Base-by-base conservation (phyloP, 2,329 filamentous ascomycete genomes). In the Aspergillus oerlinghausenensis region DNA sequence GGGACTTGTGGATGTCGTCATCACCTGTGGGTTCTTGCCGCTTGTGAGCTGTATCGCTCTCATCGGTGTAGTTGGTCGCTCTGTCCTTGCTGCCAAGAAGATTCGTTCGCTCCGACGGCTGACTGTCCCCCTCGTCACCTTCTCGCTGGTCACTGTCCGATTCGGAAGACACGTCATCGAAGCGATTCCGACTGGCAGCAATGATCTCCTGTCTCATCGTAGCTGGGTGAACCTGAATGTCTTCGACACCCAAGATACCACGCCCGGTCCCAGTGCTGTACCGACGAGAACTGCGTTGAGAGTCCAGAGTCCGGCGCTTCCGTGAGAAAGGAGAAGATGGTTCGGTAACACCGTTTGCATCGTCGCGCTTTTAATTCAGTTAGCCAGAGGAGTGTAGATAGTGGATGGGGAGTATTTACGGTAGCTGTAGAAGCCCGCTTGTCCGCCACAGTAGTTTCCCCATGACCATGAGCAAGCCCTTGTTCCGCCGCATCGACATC, bases 141-240 rank as follows among this genome's bases (percentile, higher is more conserved):
- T 82, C 82, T 8, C 54, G 55, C 56, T 80, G 83, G 29, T 84
- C 85, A 51, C 80, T 78, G 26, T 83, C 82, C 3, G 84, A 80
- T 17, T 82, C 81, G 1, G 79, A 75, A n/a, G 62, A 77, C 19
- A 79, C 73, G 4, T 79, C 82, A 42, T 84, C 84, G 49, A 86
- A 78, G 51, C 83, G 82, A 57, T 84, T 87, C 25, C 84, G 83
- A 58, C 86, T 88, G n/a, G 90, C 90, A 40, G 88, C 87, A 63
- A 97, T 95, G 65, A 99, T 96, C 55, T 93, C 91, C 71, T 96
- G 89, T 63, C 94, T 83, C 79, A 97, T 92, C 61, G 88, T 93
- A 25, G 91, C 88, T 2, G 94, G 94, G 70, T 97, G 89, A 52
- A 96, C 89, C 70, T 88, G 90, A 63, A 95, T 83, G 54, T 86